Conservation (phyloP, 805 yeast genomes). For the Starmerella cellae region DNA sequence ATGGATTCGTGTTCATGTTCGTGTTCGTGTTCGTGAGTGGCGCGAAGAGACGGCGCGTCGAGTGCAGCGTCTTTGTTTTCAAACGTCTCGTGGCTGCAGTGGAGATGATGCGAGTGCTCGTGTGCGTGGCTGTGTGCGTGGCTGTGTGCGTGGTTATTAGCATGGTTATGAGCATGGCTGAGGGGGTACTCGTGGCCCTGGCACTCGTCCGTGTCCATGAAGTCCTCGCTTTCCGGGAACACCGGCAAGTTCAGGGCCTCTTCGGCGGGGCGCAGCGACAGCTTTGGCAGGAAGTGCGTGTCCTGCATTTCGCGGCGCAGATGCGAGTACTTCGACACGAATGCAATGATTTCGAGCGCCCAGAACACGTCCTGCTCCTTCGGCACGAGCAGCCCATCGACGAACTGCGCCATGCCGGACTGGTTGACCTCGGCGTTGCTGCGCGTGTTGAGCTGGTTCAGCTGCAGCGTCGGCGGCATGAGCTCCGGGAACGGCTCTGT, state of each 20-base stretch:
- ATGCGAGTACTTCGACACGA: constrained; percentile 79
- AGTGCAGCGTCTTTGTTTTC: not conserved
- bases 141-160: not conserved
- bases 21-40: not conserved
- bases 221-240: constrained; percentile 3
- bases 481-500: too few relatives aligned
- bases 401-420: constrained; percentile 38
- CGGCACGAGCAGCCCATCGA: constrained; percentile 68
- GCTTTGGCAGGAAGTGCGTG: constrained; percentile 58
- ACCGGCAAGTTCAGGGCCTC: constrained; percentile 11
- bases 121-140: not conserved
- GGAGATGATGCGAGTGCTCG: not conserved
- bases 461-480: not conserved
- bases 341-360: constrained; percentile 84
- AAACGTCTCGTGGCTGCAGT: not conserved
- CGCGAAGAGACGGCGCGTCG: not conserved
- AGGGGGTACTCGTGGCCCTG: not conserved
- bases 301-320: constrained; percentile 61
- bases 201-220: constrained; percentile 3
- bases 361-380: constrained; percentile 87
- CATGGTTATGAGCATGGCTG: constrained; percentile 1
- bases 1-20: not conserved
- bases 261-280: constrained; percentile 34
- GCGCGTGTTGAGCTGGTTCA: not conserved
- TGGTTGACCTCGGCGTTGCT: constrained; percentile 5